These are phyloP conservation scores for Penicillium sclerotigenum DNA, from an alignment of 2,329 filamentous ascomycete genomes.

Conservation along the genomic window DNA sequence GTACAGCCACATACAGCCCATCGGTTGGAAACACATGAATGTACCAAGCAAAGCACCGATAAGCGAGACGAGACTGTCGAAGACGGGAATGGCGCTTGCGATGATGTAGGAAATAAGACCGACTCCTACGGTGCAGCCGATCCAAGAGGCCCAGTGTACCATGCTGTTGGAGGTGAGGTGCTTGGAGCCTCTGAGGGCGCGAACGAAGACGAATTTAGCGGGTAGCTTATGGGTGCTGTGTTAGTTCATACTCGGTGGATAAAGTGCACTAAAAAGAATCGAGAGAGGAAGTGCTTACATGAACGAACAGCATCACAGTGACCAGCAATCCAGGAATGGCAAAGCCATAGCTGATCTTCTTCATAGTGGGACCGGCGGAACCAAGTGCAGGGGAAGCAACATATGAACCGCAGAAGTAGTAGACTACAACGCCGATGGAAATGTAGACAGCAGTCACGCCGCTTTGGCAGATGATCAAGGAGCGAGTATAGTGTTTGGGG, in stretches of 20 bases:
- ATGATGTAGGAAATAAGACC: conserved; percentile 21
- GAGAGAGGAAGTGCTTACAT: conserved; percentile 12
- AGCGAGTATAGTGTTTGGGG: conserved; percentile 29
- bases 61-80: conserved; percentile 20
- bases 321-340: conserved; percentile 30
- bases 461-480: conserved; percentile 31
- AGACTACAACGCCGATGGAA: conserved; percentile 40
- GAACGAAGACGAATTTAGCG: conserved; percentile 22
- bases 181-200: conserved; percentile 14
- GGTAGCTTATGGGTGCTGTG: conserved; percentile 1
- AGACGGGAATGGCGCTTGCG: conserved; percentile 24
- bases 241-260: background rate
- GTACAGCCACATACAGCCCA: conserved; percentile 44
- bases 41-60: conserved; percentile 23
- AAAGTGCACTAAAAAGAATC: too few species aligned
- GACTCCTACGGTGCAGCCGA: conserved; percentile 16
- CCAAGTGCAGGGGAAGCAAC: conserved; percentile 47
- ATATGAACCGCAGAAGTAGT: conserved; percentile 45
- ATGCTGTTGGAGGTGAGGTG: conserved; percentile 19
- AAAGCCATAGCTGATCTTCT: conserved; percentile 45
- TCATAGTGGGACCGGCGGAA: conserved; percentile 41
- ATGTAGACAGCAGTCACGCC: conserved; percentile 33
- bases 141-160: conserved; percentile 20
- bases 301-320: conserved; percentile 18
- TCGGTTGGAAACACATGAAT: conserved; percentile 26